Evolutionary conservation across 768 basidiomycete species (phyloP).

Genomic region (Sporobolomyces pararoseus): DNA sequence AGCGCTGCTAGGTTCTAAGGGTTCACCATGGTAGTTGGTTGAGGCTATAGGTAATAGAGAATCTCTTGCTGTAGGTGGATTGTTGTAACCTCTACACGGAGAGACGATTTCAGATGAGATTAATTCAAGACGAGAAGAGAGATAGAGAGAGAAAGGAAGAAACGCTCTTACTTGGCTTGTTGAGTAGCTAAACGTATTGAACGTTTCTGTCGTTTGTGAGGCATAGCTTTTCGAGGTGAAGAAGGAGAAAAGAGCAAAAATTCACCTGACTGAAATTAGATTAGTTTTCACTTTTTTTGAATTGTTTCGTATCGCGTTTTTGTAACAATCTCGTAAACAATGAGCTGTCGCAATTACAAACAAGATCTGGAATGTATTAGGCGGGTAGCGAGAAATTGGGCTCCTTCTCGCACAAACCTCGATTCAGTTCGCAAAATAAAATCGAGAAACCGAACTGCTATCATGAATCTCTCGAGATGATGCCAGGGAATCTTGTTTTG

Average conservation of each 20-base stretch:
- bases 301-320: too few relatives aligned
- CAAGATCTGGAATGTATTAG: too few relatives aligned
- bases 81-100: constrained; percentile 26
- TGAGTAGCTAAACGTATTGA: constrained; percentile 9
- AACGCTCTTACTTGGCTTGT: constrained; percentile 1
- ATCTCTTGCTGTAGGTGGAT: constrained; percentile 32
- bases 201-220: constrained; percentile 27
- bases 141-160: neutral
- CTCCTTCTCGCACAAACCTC: too few relatives aligned
- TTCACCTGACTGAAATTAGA: too few relatives aligned
- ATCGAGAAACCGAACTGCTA: too few relatives aligned
- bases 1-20: neutral
- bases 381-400: too few relatives aligned
- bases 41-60: constrained; percentile 31
- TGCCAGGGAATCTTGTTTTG: too few relatives aligned
- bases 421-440: too few relatives aligned
- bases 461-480: too few relatives aligned
- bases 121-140: neutral
- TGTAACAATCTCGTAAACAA: too few relatives aligned
- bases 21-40: neutral
- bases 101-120: neutral
- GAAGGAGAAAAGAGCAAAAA: neutral
- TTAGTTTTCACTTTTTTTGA: too few relatives aligned
- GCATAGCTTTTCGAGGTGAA: constrained; percentile 10
- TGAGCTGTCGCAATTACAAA: too few relatives aligned